These are phyloP conservation scores for Melampsora abietis-canadensis DNA, from an alignment of 1,284 basidiomycete genomes.

Conservation along the genomic window DNA sequence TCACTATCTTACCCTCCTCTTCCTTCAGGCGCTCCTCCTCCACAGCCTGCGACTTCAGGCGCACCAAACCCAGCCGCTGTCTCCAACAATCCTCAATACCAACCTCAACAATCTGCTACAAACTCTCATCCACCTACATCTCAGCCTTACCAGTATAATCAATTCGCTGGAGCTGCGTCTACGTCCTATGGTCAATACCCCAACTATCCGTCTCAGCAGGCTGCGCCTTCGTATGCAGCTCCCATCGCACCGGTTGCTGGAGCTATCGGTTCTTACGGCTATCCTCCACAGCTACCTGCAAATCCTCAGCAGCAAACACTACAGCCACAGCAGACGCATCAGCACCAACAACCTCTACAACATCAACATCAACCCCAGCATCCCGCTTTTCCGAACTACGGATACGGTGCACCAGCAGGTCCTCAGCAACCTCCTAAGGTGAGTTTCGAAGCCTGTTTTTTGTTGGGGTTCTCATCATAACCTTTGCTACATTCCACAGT, in stretches of 20 bases:
- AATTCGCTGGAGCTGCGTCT: constrained; percentile 7
- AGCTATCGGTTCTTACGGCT: neutral
- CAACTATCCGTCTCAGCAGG: neutral
- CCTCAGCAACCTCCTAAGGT: constrained; percentile 36
- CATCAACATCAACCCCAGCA: constrained; percentile 7
- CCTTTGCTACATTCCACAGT: neutral
- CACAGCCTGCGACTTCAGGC: constrained; percentile 27
- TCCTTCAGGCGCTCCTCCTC: constrained; percentile 33
- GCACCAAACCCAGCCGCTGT: constrained; percentile 8
- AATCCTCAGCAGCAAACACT: constrained; percentile 17
- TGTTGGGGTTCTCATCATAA: neutral
- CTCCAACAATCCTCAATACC: constrained; percentile 28
- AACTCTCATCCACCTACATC: constrained; percentile 3
- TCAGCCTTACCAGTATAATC: constrained; percentile 28
- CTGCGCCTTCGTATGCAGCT: constrained; percentile 6
- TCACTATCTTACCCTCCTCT: constrained; percentile 36
- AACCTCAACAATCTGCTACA: constrained; percentile 7
- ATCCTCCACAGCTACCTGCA: constrained; percentile 7
- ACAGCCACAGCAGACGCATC: constrained; percentile 11
- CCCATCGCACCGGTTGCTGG: neutral
- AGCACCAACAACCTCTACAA: constrained; percentile 8
- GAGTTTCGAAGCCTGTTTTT: neutral
- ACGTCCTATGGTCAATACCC: constrained; percentile 23
- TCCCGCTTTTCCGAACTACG: constrained; percentile 42
- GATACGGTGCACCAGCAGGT: constrained; percentile 30